A percentile compares a stretch with the other conserved stretches of the same genome.
Conservation (phyloP, 805 yeast genomes). For the Maudiozyma bulderi region DNA sequence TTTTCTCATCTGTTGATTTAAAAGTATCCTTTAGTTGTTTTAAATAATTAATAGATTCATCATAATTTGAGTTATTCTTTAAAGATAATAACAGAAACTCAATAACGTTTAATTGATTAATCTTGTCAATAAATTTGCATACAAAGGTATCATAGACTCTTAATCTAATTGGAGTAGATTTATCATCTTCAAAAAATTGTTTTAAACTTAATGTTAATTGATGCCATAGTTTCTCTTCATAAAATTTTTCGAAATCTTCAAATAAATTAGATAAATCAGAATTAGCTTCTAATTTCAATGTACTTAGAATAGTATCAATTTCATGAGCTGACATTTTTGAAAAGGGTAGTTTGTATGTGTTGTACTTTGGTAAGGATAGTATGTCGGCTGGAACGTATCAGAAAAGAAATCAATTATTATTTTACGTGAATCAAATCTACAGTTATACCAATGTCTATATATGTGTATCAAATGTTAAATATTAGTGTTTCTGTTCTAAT, state of each 20-base stretch:
- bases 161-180: conserved; percentile 46
- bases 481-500: too few relatives aligned
- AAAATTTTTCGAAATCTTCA: conserved; percentile 58
- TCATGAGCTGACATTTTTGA: conserved; percentile 10
- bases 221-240: conserved; percentile 90
- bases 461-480: too few relatives aligned
- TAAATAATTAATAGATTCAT: conserved; percentile 46
- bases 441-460: too few relatives aligned
- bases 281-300: conserved; percentile 58
- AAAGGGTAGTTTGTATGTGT: too few relatives aligned
- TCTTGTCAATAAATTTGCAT: conserved; percentile 50
- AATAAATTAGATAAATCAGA: conserved; percentile 48
- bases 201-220: conserved; percentile 68
- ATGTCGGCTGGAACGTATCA: too few relatives aligned
- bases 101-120: conserved; percentile 72
- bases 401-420: too few relatives aligned
- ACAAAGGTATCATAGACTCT: conserved; percentile 67
- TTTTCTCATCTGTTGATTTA: conserved; percentile 30
- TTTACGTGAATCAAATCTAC: too few relatives aligned
- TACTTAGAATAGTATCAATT: conserved; percentile 25
- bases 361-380: too few relatives aligned
- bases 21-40: conserved; percentile 36
- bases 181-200: conserved; percentile 49
- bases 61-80: conserved; percentile 32
- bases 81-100: conserved; percentile 57